Percentiles rank a stretch among this genome's conserved stretches.
phyloP scores from a whole-genome alignment of 202 grass and related monocot species.

The Carex sylvatica region DNA sequence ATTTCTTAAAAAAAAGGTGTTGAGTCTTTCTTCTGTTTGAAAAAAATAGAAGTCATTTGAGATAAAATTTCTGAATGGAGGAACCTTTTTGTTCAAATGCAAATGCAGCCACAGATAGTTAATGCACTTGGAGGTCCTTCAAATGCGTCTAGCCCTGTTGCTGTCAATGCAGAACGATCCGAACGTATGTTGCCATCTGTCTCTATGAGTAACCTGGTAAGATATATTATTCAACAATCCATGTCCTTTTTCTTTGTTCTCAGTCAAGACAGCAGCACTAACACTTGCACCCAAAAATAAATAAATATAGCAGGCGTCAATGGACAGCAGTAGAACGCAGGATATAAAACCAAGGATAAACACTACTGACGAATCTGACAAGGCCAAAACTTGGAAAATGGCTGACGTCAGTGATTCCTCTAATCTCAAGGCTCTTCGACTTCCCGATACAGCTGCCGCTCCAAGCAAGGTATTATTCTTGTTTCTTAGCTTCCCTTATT shows the following conservation, averaged over 20 bases:
- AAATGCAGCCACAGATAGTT: slow-evolving; percentile 74
- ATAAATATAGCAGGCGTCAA: slow-evolving; percentile 45
- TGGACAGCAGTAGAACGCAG: slow-evolving; percentile 45
- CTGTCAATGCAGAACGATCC: slow-evolving; percentile 63
- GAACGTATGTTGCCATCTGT: slow-evolving; percentile 86
- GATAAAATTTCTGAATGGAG: slow-evolving; percentile 2
- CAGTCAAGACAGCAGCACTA: slow-evolving; percentile 9
- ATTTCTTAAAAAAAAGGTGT: not conserved
- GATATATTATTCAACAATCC: slow-evolving; percentile 29
- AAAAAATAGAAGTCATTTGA: slow-evolving; percentile 18
- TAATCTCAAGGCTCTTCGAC: slow-evolving; percentile 64
- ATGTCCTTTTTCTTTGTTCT: slow-evolving; percentile 30
- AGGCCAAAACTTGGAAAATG: slow-evolving; percentile 84
- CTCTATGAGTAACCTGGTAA: slow-evolving; percentile 86
- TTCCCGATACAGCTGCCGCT: slow-evolving; percentile 52
- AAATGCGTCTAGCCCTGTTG: slow-evolving; percentile 79
- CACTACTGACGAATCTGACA: slow-evolving; percentile 59
- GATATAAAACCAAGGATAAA: slow-evolving; percentile 89
- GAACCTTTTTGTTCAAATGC: slow-evolving; percentile 31
- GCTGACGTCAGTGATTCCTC: slow-evolving; percentile 67
- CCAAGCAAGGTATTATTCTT: slow-evolving; percentile 64
- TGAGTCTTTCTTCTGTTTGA: slow-evolving; percentile 7
- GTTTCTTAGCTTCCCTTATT: not conserved
- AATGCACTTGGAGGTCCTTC: slow-evolving; percentile 72
- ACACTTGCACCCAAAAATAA: slow-evolving; percentile 20